Base-by-base conservation (phyloP, 208 protist species). In the Crithidia mellificae region DNA sequence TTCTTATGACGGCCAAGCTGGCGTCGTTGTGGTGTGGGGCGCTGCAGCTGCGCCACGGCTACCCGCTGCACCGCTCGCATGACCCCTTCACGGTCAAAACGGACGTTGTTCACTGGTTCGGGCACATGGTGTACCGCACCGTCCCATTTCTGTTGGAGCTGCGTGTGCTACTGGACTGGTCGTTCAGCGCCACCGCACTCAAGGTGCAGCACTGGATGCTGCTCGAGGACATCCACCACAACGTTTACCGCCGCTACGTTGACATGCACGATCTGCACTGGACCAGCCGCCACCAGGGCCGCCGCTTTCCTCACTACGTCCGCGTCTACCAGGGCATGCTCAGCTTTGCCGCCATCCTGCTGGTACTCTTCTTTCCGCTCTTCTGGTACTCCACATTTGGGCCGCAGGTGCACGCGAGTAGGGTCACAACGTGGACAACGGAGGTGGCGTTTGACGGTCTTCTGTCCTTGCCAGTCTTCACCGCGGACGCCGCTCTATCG, bases 331-430 rank as follows among this genome's bases (percentile, higher is more conserved):
- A 81, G 63, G 90, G 87, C 20, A 54, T 90, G 29, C 44, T 88
- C 19, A 66, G 84, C 24, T 87, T 92, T 61, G 47, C 85, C 2
- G 67, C 76, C 74, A 88, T 81, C 25, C 57, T 82, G n/a, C 47
- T 65, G 17, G 46, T 73, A 5, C 66, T 82, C 12, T 82, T 82
- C 30, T 90, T 95, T 34, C 87, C 90, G 38, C 75, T 95, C 2
- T 77, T 92, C 32, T 85, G 87, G 56, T 95, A 91, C 77, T 90
- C 87, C 22, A 90, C 90, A 15, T 91, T 90, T 61, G 86, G 78
- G 44, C 85, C 87, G 59, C 72, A 80, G 27, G 71, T 91, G 63
- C 73, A 46, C 27, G 41, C 57, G 1, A 93, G 86, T 47, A 34
- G 22, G 57, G 79, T 71, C 6, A 72, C 74, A 9, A 51, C 66